Conservation (phyloP, 2,329 filamentous ascomycete species). For the Penicillium sp. region DNA sequence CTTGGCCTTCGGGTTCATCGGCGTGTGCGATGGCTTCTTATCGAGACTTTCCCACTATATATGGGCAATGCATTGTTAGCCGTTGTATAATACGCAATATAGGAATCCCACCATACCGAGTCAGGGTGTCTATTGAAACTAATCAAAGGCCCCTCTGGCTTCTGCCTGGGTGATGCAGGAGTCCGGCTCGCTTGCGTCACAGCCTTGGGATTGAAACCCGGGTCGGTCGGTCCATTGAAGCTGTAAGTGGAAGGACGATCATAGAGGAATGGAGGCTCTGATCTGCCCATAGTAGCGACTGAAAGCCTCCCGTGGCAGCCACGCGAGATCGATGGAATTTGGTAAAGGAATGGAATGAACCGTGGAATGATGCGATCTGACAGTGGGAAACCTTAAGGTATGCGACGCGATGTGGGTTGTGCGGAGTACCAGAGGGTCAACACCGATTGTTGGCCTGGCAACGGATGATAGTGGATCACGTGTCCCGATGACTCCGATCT, state of each 20-base stretch:
- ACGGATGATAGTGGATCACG: conserved; percentile 23
- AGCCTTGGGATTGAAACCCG: conserved; percentile 81
- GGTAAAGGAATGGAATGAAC: conserved; percentile 16
- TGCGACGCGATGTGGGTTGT: conserved; percentile 6
- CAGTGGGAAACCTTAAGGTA: conserved; percentile 9
- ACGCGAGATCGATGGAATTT: conserved; percentile 36
- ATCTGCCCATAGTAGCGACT: conserved; percentile 50
- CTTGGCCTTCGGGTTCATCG: conserved; percentile 71
- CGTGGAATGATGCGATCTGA: conserved; percentile 22
- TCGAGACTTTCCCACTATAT: conserved; percentile 53
- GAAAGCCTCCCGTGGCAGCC: conserved; percentile 28
- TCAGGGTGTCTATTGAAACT: conserved; percentile 86
- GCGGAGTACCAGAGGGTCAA: conserved; percentile 15
- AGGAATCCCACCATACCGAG: conserved; percentile 50
- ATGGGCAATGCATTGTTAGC: not conserved
- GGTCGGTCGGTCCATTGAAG: conserved; percentile 53
- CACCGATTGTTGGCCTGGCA: conserved; percentile 32
- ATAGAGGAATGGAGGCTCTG: conserved; percentile 73
- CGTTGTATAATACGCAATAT: not conserved
- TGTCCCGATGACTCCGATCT: conserved; percentile 5
- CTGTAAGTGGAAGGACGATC: conserved; percentile 56
- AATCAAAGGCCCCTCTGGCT: conserved; percentile 73
- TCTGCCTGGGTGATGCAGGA: conserved; percentile 59
- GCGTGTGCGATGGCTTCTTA: conserved; percentile 59
- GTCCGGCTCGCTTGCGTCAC: conserved; percentile 77